Evolutionary conservation across 2,329 filamentous ascomycete species (phyloP).

Genomic region (Colletotrichum zoysiae): DNA sequence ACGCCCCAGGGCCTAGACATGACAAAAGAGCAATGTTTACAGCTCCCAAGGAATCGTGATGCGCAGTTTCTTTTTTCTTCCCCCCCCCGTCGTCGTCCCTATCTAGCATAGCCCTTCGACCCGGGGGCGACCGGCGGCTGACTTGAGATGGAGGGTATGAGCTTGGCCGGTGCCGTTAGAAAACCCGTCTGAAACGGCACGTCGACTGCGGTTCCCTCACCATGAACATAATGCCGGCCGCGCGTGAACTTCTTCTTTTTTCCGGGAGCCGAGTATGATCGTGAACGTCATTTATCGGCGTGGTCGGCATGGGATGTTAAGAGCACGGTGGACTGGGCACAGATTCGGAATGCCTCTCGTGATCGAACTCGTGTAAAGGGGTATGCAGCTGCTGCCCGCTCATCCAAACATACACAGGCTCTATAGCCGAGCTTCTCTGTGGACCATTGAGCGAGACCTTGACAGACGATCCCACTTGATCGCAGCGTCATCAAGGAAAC

Average conservation of each 20-base stretch:
- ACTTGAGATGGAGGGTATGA: neutral
- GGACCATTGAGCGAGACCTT: neutral
- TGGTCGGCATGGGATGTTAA: neutral
- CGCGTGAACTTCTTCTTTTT: neutral
- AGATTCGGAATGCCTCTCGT: neutral
- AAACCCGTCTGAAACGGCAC: conserved; percentile 27
- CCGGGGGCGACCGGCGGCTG: neutral
- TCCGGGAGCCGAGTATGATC: neutral
- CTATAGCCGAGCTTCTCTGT: neutral
- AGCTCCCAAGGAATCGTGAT: neutral
- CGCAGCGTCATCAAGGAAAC: neutral
- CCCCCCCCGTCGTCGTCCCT: neutral
- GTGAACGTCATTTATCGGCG: neutral
- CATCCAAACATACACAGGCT: neutral
- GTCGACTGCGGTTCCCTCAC: conserved; percentile 23
- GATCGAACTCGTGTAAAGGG: no score
- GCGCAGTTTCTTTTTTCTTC: neutral
- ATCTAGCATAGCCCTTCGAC: neutral
- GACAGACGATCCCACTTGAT: neutral
- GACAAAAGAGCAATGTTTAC: neutral
- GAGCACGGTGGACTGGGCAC: neutral
- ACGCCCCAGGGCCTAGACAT: neutral
- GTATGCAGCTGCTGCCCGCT: neutral
- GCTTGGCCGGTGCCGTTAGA: conserved; percentile 22
- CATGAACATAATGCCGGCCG: neutral